These are phyloP conservation scores for Fusarium camptoceras DNA, from an alignment of 2,329 filamentous ascomycete species.

Conservation along the genomic window DNA sequence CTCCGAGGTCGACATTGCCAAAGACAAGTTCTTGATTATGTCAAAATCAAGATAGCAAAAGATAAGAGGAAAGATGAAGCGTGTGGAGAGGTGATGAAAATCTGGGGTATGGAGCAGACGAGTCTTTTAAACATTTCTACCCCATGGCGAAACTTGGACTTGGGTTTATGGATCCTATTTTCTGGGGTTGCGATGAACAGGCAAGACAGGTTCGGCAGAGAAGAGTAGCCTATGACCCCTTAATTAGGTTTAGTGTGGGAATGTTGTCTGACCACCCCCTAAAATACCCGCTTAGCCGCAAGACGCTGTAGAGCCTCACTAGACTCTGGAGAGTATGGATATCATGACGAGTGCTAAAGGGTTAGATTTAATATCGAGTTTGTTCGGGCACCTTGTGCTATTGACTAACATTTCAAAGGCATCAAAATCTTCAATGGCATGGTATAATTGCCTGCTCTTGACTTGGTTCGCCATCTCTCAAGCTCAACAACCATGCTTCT, in stretches of 20 bases:
- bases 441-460: too few species aligned
- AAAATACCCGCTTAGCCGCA: not conserved
- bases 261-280: conserved; percentile 10
- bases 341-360: not conserved
- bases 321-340: not conserved
- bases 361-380: not conserved
- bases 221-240: conserved; percentile 17
- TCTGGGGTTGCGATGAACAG: conserved; percentile 18
- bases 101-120: conserved; percentile 24
- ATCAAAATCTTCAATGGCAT: too few species aligned
- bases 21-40: too few species aligned
- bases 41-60: too few species aligned
- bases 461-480: too few species aligned
- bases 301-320: conserved; percentile 5
- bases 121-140: conserved; percentile 27
- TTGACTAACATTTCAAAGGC: too few species aligned
- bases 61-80: not conserved
- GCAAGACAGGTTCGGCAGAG: not conserved
- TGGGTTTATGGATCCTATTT: not conserved
- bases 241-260: not conserved
- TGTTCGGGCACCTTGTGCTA: too few species aligned
- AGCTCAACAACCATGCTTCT: too few species aligned
- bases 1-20: conserved; percentile 21
- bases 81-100: conserved; percentile 23
- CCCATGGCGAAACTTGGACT: conserved; percentile 3